A percentile compares a stretch with the other conserved stretches of the same genome.
Evolutionary conservation across 345 rosid genomes (phyloP).

Genomic region (Angophora floribunda): DNA sequence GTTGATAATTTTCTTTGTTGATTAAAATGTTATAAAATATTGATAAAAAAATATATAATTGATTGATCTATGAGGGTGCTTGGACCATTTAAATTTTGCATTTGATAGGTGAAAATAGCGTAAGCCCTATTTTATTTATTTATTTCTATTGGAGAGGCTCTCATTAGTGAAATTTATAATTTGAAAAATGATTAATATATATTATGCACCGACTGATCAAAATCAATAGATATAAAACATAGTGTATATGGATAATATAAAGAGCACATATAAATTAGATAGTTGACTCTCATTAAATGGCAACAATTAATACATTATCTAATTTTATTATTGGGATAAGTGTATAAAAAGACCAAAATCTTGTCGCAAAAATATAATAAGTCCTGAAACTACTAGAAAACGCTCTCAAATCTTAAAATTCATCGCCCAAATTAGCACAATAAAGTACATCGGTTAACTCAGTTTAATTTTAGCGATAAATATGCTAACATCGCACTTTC

Average conservation of each 20-base stretch:
- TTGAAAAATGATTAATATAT: neutral
- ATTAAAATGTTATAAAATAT: too few relatives aligned
- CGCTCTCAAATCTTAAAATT: neutral
- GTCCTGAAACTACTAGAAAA: neutral
- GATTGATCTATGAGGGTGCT: neutral
- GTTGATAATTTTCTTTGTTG: neutral
- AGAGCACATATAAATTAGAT: neutral
- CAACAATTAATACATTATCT: neutral
- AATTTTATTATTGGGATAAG: neutral
- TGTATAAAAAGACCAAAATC: neutral
- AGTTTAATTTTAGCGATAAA: neutral
- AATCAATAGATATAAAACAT: neutral
- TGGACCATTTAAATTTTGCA: neutral
- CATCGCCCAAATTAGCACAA: neutral
- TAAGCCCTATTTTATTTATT: neutral
- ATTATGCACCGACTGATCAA: neutral
- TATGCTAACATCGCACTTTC: too few relatives aligned
- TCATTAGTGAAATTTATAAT: neutral
- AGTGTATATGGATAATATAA: neutral
- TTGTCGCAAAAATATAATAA: neutral
- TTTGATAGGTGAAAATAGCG: neutral
- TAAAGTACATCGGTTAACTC: neutral
- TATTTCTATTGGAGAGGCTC: neutral
- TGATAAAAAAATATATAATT: too few relatives aligned
- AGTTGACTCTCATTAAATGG: neutral